Percentiles rank a stretch among this genome's conserved stretches.
These are phyloP conservation scores for Solanum appendiculatum DNA, from an alignment of 257 asterid genomes.

Conservation along the genomic window DNA sequence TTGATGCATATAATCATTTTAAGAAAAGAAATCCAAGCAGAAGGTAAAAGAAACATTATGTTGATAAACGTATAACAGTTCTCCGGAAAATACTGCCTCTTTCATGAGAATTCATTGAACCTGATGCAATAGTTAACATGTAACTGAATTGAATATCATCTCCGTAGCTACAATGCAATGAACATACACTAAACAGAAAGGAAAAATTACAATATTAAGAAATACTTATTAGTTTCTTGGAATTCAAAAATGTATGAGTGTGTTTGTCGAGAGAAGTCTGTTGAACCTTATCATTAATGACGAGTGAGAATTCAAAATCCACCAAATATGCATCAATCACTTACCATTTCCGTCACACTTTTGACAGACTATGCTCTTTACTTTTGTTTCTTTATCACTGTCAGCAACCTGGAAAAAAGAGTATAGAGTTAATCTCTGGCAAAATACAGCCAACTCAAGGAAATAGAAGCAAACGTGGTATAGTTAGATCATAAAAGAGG, in stretches of 20 bases:
- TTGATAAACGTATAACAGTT: background rate
- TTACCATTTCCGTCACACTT: slow-evolving; percentile 34
- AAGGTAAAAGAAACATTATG: background rate
- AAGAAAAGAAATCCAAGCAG: background rate
- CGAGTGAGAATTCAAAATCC: background rate
- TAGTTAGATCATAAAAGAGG: background rate
- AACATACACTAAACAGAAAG: background rate
- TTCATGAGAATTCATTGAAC: background rate
- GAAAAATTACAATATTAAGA: background rate
- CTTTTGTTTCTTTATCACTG: slow-evolving; percentile 3
- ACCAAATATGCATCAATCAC: background rate
- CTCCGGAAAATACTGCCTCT: background rate
- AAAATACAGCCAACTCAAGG: background rate
- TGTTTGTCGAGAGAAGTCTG: background rate
- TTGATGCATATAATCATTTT: background rate
- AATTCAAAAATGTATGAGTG: background rate
- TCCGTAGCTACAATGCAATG: background rate
- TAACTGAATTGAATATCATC: background rate
- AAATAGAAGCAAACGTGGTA: background rate
- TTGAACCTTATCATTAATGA: background rate
- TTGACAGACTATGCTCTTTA: slow-evolving; percentile 18
- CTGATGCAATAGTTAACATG: background rate
- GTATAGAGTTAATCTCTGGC: background rate
- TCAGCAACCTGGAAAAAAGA: slow-evolving; percentile 16
- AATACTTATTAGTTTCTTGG: background rate